Percentiles rank a stretch among this genome's conserved stretches.
These are phyloP conservation scores for Zygotorulaspora chibaensis DNA, from an alignment of 805 yeast species.

Conservation along the genomic window DNA sequence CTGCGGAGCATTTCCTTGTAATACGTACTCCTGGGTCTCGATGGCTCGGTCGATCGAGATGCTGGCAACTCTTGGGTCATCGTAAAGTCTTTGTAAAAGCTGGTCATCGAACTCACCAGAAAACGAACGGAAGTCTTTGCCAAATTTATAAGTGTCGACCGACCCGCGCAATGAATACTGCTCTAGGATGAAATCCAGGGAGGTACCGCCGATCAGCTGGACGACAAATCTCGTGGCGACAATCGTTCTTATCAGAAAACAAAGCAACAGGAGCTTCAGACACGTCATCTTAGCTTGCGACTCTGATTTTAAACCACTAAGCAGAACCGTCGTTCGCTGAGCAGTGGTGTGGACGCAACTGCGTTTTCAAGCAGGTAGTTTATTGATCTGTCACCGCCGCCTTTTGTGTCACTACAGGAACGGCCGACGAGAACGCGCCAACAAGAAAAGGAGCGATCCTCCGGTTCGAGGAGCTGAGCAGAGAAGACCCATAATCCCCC, in stretches of 20 bases:
- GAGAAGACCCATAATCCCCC: too few relatives aligned
- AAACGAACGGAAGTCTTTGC: constrained; percentile 33
- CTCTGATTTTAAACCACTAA: too few relatives aligned
- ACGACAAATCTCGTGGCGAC: constrained; percentile 21
- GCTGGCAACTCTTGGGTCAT: constrained; percentile 36
- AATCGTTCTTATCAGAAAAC: neutral
- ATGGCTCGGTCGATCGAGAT: constrained; percentile 38
- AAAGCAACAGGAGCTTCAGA: neutral
- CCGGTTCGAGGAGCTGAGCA: too few relatives aligned
- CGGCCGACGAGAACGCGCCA: too few relatives aligned
- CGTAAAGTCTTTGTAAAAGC: constrained; percentile 31
- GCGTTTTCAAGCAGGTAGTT: too few relatives aligned
- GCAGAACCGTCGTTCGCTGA: too few relatives aligned
- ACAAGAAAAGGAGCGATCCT: too few relatives aligned
- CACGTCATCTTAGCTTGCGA: neutral
- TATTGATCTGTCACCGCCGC: too few relatives aligned
- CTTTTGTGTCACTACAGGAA: too few relatives aligned
- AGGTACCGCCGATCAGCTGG: constrained; percentile 24
- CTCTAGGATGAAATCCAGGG: constrained; percentile 16
- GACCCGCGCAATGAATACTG: constrained; percentile 5
- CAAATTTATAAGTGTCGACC: constrained; percentile 28
- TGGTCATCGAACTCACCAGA: constrained; percentile 36
- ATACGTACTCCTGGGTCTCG: constrained; percentile 32
- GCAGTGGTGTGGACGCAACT: too few relatives aligned
- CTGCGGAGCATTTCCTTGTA: constrained; percentile 41